Base-by-base conservation (phyloP, 495 filamentous ascomycete species). In the Annulohypoxylon maeteangense region DNA sequence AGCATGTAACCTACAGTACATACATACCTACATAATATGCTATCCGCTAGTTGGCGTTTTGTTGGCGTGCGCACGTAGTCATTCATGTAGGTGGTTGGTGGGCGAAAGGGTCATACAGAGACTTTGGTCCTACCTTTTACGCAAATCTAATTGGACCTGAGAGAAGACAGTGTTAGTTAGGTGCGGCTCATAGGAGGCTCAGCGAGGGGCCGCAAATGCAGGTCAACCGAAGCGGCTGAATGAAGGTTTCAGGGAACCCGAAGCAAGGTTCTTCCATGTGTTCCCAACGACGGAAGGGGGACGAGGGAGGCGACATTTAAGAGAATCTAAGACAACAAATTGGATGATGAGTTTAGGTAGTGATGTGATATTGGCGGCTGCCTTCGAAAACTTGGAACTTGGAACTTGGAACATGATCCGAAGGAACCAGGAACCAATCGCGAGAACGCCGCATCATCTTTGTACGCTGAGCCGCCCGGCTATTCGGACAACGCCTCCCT, bases 171-270 rank as follows among this genome's bases (percentile, higher is more conserved):
- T 76, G 66, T 68, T 63, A 78, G 74, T 75, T 74, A 74, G 71
- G 71, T 78, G 75, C 75, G 75, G 75, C 75, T 78, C 74, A 62
- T 53, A 75, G 57, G 75, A 72, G 75, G 75, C 75, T 77, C 72
- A 75, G 71, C 65, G 67, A 68, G 60, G 62, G 65, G 65, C 65
- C 68, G 42, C 61, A 65, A 65, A 73, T 70, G 72, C 68, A 72
- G 69, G 62, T 74, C 67, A 67, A 69, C 72, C 69, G 75, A 66
- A 70, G 75, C 67, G 73, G 73, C 73, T 77, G 56, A 75, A 77
- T 71, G 45, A 65, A 68, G 65, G 70, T 67, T 71, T 69, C 71
- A 68, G 31, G 70, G 60, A 68, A 72, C 32, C 59, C 40, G 64
- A 69, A 67, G 71, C 71, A 70, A 63, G 71, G 62, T 67, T 57